Conservation (phyloP, 371 early-diverging fungal genomes). For the Syncephalastrum monosporum region DNA sequence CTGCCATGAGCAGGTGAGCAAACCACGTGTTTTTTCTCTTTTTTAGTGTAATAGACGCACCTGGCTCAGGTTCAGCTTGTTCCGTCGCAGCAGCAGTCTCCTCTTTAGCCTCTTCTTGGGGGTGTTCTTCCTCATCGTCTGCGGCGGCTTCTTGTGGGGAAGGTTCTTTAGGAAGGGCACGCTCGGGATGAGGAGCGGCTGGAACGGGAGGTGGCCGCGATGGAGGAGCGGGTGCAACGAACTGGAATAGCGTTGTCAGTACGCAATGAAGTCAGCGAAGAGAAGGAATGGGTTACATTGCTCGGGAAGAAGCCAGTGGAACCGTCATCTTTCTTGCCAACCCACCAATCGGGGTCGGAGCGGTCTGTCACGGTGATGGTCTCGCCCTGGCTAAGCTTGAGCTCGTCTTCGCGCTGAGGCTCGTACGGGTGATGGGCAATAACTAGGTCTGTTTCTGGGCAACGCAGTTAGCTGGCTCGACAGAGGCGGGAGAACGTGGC, state of each 20-base stretch:
- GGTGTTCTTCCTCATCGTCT: not conserved
- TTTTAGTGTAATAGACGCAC: not conserved
- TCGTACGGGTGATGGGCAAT: conserved; percentile 40
- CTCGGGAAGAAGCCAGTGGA: conserved; percentile 72
- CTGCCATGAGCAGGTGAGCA: conserved; percentile 9
- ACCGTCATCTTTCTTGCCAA: conserved; percentile 57
- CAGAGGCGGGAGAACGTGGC: no score
- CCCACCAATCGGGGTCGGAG: conserved; percentile 64
- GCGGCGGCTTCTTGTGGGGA: not conserved
- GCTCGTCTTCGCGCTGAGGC: conserved; percentile 55
- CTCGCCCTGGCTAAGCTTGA: conserved; percentile 56
- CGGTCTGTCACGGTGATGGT: conserved; percentile 49
- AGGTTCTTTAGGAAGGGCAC: no score
- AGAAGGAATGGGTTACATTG: conserved; percentile 47
- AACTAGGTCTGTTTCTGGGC: not conserved
- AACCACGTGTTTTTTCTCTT: not conserved
- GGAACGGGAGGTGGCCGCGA: no score
- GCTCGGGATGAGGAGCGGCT: no score
- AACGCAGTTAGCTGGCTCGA: no score
- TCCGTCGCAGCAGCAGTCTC: no score
- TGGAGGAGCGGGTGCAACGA: no score
- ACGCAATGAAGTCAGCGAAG: no score
- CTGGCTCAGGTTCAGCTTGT: no score
- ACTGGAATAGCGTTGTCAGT: no score
- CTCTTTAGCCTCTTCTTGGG: not conserved